phyloP scores from a whole-genome alignment of 371 early-diverging fungal species.

The Mortierella sp. region DNA sequence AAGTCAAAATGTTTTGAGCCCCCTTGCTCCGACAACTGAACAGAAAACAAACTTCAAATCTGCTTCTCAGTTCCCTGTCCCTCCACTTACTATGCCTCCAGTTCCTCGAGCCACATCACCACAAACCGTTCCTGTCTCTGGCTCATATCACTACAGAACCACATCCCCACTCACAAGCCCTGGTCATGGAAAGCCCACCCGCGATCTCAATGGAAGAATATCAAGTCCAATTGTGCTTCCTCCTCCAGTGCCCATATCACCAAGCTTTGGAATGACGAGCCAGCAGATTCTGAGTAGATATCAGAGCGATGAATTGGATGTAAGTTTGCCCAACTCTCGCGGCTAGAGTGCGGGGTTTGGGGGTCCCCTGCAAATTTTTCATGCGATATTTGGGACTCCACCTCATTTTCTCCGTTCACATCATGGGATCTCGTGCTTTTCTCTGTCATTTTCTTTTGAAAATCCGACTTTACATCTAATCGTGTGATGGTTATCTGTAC shows the following conservation, averaged over 20 bases:
- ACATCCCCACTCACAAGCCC: slow-evolving; percentile 35
- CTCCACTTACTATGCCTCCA: slow-evolving; percentile 18
- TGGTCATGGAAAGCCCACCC: background rate
- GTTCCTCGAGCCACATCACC: slow-evolving; percentile 7
- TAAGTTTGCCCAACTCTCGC: slow-evolving; percentile 15
- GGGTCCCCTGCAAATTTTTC: slow-evolving; percentile 15
- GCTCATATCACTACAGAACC: slow-evolving; percentile 9
- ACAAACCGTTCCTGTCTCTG: background rate
- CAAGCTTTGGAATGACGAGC: slow-evolving; percentile 42
- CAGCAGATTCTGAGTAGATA: slow-evolving; percentile 28
- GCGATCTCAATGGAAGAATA: slow-evolving; percentile 34
- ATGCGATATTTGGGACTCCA: background rate
- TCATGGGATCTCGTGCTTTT: background rate
- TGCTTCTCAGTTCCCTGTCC: slow-evolving; percentile 11
- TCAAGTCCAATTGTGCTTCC: slow-evolving; percentile 45
- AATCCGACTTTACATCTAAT: background rate
- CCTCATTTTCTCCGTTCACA: background rate
- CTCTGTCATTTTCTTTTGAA: background rate
- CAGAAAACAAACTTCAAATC: background rate
- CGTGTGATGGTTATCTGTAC: background rate
- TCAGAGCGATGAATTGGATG: slow-evolving; percentile 39
- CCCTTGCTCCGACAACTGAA: background rate
- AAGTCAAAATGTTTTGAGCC: background rate
- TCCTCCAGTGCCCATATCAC: slow-evolving; percentile 27
- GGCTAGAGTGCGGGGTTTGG: background rate